Evolutionary conservation across 176 grass and related monocot genomes (phyloP).

Genomic region (Aegilops bicornis): DNA sequence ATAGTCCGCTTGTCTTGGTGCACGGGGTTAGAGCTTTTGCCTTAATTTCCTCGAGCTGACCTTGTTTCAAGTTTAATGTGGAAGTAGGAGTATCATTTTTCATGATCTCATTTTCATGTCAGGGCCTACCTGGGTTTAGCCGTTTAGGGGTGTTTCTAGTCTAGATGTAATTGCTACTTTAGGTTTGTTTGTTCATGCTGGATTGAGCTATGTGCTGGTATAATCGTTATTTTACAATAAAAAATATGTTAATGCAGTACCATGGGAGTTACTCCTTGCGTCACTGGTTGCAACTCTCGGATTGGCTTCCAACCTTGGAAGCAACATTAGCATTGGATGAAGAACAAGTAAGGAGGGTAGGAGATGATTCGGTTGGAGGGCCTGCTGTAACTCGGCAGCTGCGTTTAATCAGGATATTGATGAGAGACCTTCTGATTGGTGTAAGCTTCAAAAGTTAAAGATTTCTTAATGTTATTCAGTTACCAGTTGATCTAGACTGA

Average conservation of each 20-base stretch:
- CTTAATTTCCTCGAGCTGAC: slow-evolving; percentile 25
- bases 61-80: neutral
- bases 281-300: slow-evolving; percentile 89
- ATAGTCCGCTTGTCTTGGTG: slow-evolving; percentile 75
- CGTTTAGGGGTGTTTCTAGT: slow-evolving; percentile 12
- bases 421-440: slow-evolving; percentile 98
- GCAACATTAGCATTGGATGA: slow-evolving; percentile 80
- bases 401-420: slow-evolving; percentile 86
- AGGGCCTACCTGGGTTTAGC: neutral
- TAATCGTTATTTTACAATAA: neutral
- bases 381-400: slow-evolving; percentile 80
- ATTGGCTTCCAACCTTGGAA: slow-evolving; percentile 93
- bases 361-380: slow-evolving; percentile 81
- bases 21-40: slow-evolving; percentile 60
- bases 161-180: neutral
- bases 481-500: slow-evolving; percentile 8
- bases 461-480: neutral
- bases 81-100: slow-evolving; percentile 9
- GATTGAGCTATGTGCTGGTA: neutral
- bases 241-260: slow-evolving; percentile 56
- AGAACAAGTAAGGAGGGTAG: slow-evolving; percentile 81
- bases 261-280: slow-evolving; percentile 86
- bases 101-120: slow-evolving; percentile 29
- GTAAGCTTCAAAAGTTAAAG: slow-evolving; percentile 47
- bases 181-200: neutral